Percentiles rank a stretch among this genome's conserved stretches.
Conservation (phyloP, 2,329 filamentous ascomycete genomes). For the Colletotrichum costaricense region DNA sequence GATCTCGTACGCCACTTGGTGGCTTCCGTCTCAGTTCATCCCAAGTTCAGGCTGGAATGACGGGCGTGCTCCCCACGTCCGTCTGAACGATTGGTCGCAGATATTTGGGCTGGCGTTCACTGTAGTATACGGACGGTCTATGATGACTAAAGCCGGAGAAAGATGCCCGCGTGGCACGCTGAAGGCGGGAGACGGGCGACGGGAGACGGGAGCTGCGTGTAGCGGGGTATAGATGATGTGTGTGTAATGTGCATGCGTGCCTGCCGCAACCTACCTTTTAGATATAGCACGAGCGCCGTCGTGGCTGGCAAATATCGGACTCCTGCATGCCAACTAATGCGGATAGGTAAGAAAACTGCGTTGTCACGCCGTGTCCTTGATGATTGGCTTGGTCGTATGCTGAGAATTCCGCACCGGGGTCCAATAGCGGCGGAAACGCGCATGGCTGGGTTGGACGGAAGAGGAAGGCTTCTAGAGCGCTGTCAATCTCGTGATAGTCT, state of each 20-base stretch:
- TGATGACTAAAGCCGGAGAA: neutral
- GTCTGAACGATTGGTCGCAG: neutral
- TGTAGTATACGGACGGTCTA: neutral
- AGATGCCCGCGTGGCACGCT: neutral
- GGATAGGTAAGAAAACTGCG: neutral
- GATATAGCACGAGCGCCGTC: too few species aligned
- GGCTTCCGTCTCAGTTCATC: neutral
- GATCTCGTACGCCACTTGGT: neutral
- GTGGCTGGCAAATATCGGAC: neutral
- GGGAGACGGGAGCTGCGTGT: neutral
- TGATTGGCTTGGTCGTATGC: neutral
- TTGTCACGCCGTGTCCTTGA: neutral
- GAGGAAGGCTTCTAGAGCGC: slow-evolving; percentile 29
- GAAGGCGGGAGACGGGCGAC: neutral
- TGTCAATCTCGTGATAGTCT: neutral
- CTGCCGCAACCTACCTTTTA: neutral
- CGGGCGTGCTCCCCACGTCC: neutral
- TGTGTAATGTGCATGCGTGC: neutral
- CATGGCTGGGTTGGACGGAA: neutral
- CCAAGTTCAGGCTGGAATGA: neutral
- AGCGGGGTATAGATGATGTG: neutral
- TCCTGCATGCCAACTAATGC: slow-evolving; percentile 6
- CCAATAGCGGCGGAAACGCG: too few species aligned
- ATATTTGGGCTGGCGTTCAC: neutral
- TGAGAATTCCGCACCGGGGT: too few species aligned